Evolutionary conservation across 192 early-diverging fungal genomes (phyloP).

Genomic region (Backusella westeae): DNA sequence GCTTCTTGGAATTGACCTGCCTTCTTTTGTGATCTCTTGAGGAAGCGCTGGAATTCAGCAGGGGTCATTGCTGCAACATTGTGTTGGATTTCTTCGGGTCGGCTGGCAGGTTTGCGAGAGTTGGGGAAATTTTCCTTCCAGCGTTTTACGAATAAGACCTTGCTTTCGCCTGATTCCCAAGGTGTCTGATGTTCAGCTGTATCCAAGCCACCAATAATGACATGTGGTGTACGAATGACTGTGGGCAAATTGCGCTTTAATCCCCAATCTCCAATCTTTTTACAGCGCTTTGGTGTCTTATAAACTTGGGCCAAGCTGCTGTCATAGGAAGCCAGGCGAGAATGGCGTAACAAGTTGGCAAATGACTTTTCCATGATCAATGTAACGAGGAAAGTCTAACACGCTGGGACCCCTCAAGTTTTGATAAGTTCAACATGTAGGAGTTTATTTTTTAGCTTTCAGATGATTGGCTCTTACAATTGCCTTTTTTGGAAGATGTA

Average conservation of each 20-base stretch:
- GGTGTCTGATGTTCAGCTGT: constrained; percentile 70
- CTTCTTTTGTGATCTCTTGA: constrained; percentile 52
- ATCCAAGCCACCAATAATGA: constrained; percentile 59
- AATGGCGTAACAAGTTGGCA: constrained; percentile 58
- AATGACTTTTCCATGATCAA: constrained; percentile 18
- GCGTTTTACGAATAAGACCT: constrained; percentile 53
- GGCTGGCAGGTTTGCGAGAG: constrained; percentile 48
- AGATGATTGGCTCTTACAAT: background rate
- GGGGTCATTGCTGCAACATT: constrained; percentile 60
- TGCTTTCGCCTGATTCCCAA: constrained; percentile 59
- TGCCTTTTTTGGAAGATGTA: background rate
- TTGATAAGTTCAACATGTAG: background rate
- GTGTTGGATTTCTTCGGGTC: constrained; percentile 34
- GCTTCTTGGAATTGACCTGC: constrained; percentile 31
- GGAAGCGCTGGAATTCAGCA: constrained; percentile 58
- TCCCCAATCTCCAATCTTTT: constrained; percentile 68
- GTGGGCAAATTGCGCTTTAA: constrained; percentile 71
- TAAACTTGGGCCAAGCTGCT: constrained; percentile 70
- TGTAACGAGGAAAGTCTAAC: background rate
- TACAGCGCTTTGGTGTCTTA: constrained; percentile 51
- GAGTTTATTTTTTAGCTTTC: background rate
- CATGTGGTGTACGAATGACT: constrained; percentile 54
- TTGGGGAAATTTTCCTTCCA: constrained; percentile 77
- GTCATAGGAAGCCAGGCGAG: constrained; percentile 68
- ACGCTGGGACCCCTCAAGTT: background rate